These are phyloP conservation scores for Pholiota conissans DNA, from an alignment of 768 basidiomycete genomes.

Conservation along the genomic window DNA sequence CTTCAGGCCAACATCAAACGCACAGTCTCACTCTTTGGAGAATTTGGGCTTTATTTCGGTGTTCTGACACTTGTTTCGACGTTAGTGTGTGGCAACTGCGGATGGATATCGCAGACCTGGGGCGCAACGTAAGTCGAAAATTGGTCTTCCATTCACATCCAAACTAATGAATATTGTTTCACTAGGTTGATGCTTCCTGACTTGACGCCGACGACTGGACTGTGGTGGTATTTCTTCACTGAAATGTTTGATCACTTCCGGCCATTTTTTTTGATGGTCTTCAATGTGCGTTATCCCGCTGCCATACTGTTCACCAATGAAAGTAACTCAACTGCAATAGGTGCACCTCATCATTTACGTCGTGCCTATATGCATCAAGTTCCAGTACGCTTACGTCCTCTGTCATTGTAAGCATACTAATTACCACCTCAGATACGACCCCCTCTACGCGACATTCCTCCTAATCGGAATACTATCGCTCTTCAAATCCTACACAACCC, in stretches of 20 bases:
- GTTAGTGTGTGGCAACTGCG: conserved; percentile 57
- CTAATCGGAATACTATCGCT: conserved; percentile 75
- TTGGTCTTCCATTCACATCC: not conserved
- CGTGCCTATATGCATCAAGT: conserved; percentile 83
- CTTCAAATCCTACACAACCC: conserved; percentile 91
- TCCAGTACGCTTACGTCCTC: conserved; percentile 50
- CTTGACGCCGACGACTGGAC: conserved; percentile 88
- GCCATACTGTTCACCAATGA: not conserved
- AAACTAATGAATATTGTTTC: conserved; percentile 1
- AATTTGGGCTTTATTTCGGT: conserved; percentile 52
- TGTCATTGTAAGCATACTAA: not conserved
- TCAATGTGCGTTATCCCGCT: conserved; percentile 61
- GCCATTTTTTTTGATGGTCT: conserved; percentile 92
- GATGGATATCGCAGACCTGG: conserved; percentile 82
- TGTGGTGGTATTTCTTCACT: conserved; percentile 99
- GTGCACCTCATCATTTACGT: conserved; percentile 84
- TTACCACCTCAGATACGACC: conserved; percentile 62
- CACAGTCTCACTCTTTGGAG: conserved; percentile 37
- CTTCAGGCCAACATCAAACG: conserved; percentile 29
- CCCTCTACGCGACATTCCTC: conserved; percentile 76
- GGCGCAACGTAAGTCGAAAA: conserved; percentile 66
- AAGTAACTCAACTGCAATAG: conserved; percentile 32
- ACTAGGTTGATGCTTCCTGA: conserved; percentile 82
- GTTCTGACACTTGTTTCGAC: conserved; percentile 52
- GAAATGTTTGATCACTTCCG: conserved; percentile 99